Base-by-base conservation (phyloP, 148 eudicot species). In the Fallopia convolvulus region DNA sequence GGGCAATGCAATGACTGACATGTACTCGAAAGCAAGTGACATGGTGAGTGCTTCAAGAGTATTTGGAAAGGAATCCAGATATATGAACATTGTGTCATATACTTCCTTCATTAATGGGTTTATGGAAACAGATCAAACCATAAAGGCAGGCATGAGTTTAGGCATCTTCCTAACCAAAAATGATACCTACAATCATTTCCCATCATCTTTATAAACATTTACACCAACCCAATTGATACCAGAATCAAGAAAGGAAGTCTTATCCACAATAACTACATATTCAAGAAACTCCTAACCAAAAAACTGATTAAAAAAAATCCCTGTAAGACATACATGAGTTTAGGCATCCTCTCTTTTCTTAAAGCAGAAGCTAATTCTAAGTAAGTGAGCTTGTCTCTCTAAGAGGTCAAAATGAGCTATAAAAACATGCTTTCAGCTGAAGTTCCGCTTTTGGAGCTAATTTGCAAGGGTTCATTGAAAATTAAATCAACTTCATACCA, bases 81-180 rank as follows among this genome's bases (percentile, higher is more conserved):
- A 66, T 55, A 80, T 78, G 79, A 74, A 83, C 76, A 73, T 86
- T 74, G 89, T 84, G 71, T 82, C 87, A 0, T 86, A 74, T 72
- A 82, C 85, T 48, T 80, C 89, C 30, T 76, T 86, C 80, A 84
- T 86, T 46, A 80, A 86, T 72, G 89, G 89, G 30, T 86, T 80
- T 68, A 87, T 75, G 9, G 85, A 86, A 74, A 63, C 75, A 47
- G 85, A 77, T 61, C 76, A 81, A 73, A 61, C 58, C 48, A 83
- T 81, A 47, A 26, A 26, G 30, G 30, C 30, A 26, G 30, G 30
- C 30, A 26, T 26, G 30, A 26, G 30, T 26, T 26, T 26, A 26
- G 30, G 30, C 30, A 26, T 26, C 30, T 26, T 26, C 30, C 1
- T 26, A 26, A 26, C 30, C 30, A 26, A 26, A 48, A 12, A 48